Conservation (phyloP, 257 asterid genomes). For the Solanum stenotomum region DNA sequence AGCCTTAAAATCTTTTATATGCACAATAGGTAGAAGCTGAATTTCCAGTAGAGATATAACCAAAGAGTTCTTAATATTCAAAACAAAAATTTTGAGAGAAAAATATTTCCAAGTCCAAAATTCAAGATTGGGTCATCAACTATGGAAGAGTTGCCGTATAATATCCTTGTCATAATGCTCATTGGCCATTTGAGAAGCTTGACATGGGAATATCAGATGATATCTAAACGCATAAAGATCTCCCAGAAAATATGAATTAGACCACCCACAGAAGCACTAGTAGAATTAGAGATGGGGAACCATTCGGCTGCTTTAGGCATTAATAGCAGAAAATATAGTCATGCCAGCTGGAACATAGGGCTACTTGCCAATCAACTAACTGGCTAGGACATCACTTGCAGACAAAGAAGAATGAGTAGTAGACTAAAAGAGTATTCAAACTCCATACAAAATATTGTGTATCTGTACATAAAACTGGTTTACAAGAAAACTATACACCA, state of each 20-base stretch:
- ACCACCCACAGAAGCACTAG: background rate
- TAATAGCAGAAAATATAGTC: background rate
- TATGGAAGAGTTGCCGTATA: background rate
- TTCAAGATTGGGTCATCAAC: background rate
- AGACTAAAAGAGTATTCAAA: background rate
- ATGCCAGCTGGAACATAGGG: background rate
- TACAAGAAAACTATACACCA: background rate
- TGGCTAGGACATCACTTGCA: background rate
- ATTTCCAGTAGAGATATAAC: background rate
- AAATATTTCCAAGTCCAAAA: background rate
- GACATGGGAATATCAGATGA: background rate
- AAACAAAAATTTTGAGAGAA: background rate
- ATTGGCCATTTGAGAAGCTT: background rate
- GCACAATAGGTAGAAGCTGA: background rate
- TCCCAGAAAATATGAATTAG: background rate
- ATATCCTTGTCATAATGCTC: background rate
- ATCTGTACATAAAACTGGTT: background rate
- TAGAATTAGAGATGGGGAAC: background rate
- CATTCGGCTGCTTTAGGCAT: background rate
- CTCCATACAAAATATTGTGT: background rate
- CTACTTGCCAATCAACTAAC: background rate
- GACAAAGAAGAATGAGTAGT: background rate
- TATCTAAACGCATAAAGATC: background rate
- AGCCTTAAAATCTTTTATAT: background rate
- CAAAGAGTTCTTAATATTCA: background rate